phyloP scores from a whole-genome alignment of 148 eudicot species.

The Oxyria digyna region DNA sequence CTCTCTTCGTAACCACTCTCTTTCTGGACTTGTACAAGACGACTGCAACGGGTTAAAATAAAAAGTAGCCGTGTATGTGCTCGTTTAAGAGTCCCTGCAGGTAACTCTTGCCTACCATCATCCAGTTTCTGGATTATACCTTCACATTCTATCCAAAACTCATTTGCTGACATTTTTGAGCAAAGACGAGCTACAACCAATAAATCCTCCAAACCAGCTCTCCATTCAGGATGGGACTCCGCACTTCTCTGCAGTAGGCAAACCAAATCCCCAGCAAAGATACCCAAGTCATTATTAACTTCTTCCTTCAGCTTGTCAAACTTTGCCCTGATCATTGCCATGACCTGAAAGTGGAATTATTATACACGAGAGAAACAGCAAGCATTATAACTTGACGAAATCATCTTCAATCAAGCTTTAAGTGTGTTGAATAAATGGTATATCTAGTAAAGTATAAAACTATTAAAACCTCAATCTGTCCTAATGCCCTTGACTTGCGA shows the following conservation, averaged over 20 bases:
- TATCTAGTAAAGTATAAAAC: constrained; percentile 10
- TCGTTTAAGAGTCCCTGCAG: constrained; percentile 73
- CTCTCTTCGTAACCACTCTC: constrained; percentile 88
- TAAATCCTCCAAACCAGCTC: constrained; percentile 67
- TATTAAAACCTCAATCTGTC: constrained; percentile 77
- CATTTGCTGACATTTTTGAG: constrained; percentile 74
- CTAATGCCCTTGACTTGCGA: constrained; percentile 79
- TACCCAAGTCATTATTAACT: constrained; percentile 75
- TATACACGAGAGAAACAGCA: constrained; percentile 4
- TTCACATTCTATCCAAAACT: constrained; percentile 89
- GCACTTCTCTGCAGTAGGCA: constrained; percentile 49
- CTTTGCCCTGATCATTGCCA: constrained; percentile 79
- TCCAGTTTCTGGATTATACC: constrained; percentile 82
- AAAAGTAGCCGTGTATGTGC: constrained; percentile 83
- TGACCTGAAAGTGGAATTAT: constrained; percentile 34
- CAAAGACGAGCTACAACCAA: constrained; percentile 67
- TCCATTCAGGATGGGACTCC: constrained; percentile 56
- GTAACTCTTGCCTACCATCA: constrained; percentile 86
- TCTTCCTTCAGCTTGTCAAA: constrained; percentile 90
- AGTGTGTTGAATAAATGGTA: background rate
- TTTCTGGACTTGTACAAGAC: constrained; percentile 86
- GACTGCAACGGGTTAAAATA: constrained; percentile 84
- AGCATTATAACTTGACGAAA: background rate
- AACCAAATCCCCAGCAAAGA: constrained; percentile 92
- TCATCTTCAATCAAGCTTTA: background rate